Base-by-base conservation (phyloP, 257 asterid species). In the Solanum gandarillasii region DNA sequence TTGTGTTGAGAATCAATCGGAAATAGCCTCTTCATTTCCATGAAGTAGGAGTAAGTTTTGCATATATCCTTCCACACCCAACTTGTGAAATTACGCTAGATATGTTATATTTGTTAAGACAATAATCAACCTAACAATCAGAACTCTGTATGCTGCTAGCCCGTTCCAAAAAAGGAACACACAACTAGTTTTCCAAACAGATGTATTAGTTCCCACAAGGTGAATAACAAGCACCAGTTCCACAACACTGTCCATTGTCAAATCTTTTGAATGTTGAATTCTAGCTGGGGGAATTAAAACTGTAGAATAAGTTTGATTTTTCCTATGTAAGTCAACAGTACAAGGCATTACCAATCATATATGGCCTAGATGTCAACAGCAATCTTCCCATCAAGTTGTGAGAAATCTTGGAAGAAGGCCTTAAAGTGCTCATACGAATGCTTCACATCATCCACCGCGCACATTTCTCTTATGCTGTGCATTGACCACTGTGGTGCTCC, bases 391-490 rank as follows among this genome's bases (percentile, higher is more conserved):
- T 96, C 99, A 75, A 96, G 92, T 48, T 75, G 90, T 1, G 98
- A 93, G 91, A 94, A 93, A 76, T 96, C 98, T 65, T 94, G 90
- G 91, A 91, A 96, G 92, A 93, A 96, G 35, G 94, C 95, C 92
- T 93, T 95, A 93, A 97, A 96, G 93, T 97, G 98, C 68, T 96
- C 92, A 20, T 94, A 95, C 16, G 98, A 89, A 87, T 95, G 93
- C 93, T 93, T 91, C 87, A 97, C 98, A 32, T 97, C 99, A 86
- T 96, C 99, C 43, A 95, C 97, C 0, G 95, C 98, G 58, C 99
- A 96, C 99, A 97, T 96, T 86, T 97, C 99, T 90, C 99, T 91
- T 23, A 97, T 95, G 93, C 99, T 96, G 85, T 97, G 99, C 99
- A 97, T 96, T 4, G 99, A 97, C 81, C 96, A 89, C 85, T 95